Evolutionary conservation across 768 basidiomycete species (phyloP), one percentile per base, ranked within the genome.

Genomic region (Cystofilobasidium capitatum): DNA sequence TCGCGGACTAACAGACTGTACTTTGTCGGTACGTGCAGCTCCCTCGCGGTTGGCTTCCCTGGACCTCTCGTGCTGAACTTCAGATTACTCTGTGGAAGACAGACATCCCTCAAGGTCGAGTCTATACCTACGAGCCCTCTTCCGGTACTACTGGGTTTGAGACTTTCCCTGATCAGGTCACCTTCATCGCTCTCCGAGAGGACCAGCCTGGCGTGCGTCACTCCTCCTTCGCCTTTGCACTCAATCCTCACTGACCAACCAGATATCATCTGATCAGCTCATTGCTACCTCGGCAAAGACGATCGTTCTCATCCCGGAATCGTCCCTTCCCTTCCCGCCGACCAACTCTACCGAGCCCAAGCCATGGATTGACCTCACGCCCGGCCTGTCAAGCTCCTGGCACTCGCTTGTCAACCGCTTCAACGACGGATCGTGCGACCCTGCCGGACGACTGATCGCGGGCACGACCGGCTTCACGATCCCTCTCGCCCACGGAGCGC

Each of bases 121-220:
- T 54, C 31, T 54, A 10, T 13, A 54, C 51, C 22, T 54, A 54
- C 51, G 51, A 54, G 24, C 51, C 51, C 22, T n/a, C 51, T 9
- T 10, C 51, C 10, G 24, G 51, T 31, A 54, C 51, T n/a, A n/a
- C 13, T 24, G 51, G 51, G 10, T 54, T 24, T n/a, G 51, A 54
- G 51, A 54, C 51, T 12, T 54, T 54, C 51, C n/a, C 22, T 13
- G 51, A 54, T 13, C 51, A n/a, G n/a, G 31, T 54, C 51, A 54
- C 22, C 31, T 54, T n/a, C 31, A 12, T 54, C 51, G 22, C 51
- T 9, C n/a, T 54, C 9, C 10, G 51, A 24, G n/a, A 54, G 31
- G 24, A 24, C n/a, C 12, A 54, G 13, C 10, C 9, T n/a, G 51
- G 51, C n/a, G 51, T 54, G 51, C 22, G 51, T 31, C 31, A n/a